These are phyloP conservation scores for Sergeia podlipaevii DNA, from an alignment of 208 protist species.

Conservation along the genomic window DNA sequence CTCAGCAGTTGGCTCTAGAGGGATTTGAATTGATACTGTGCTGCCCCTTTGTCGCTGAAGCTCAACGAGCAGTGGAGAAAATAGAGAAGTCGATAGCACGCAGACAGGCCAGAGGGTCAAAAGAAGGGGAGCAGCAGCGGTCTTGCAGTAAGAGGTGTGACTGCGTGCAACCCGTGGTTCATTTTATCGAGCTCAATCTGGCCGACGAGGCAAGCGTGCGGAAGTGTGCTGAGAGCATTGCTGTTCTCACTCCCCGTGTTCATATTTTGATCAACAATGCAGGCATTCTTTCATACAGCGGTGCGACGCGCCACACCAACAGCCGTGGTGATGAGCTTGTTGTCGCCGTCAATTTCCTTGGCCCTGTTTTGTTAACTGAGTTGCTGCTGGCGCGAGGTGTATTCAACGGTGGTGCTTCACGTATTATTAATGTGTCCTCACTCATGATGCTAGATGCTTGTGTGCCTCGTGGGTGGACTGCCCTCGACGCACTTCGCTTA, in stretches of 20 bases:
- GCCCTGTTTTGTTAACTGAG: constrained; percentile 39
- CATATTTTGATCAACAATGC: constrained; percentile 61
- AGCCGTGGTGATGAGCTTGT: constrained; percentile 36
- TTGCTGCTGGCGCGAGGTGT: constrained; percentile 27
- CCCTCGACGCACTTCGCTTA: too few relatives aligned
- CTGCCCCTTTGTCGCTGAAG: constrained; percentile 30
- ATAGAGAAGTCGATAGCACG: constrained; percentile 9
- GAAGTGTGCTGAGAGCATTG: constrained; percentile 14
- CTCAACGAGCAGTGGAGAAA: constrained; percentile 17
- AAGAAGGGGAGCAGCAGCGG: too few relatives aligned
- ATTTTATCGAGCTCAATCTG: constrained; percentile 33
- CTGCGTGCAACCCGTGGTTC: background rate
- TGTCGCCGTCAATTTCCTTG: constrained; percentile 53
- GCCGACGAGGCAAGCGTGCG: constrained; percentile 35
- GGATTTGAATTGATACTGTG: constrained; percentile 35
- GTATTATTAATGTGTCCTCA: constrained; percentile 50
- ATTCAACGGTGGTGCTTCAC: constrained; percentile 18
- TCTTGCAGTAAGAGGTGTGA: background rate
- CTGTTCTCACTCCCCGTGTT: constrained; percentile 27
- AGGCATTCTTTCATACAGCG: constrained; percentile 21
- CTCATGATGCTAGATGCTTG: constrained; percentile 43
- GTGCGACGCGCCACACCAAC: constrained; percentile 15
- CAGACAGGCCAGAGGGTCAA: background rate
- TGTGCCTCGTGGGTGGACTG: constrained; percentile 22
- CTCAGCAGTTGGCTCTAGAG: constrained; percentile 26